These are phyloP conservation scores for Fusarium continuum DNA, from an alignment of 2,329 filamentous ascomycete species.

Conservation along the genomic window DNA sequence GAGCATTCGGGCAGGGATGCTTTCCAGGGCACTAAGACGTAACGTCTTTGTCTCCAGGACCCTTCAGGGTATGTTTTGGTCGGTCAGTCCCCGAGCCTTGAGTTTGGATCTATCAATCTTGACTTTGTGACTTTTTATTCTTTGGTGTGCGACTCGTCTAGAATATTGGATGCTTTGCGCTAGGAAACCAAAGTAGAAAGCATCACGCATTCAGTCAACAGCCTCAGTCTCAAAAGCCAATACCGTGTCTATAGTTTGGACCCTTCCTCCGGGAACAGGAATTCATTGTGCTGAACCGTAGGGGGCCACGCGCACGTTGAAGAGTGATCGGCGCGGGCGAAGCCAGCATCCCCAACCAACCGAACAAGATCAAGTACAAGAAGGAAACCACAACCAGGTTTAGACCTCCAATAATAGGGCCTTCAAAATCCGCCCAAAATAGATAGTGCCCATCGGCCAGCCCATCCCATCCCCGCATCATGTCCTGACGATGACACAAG, in stretches of 20 bases:
- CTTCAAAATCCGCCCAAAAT: conserved; percentile 33
- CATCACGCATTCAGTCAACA: conserved; percentile 9
- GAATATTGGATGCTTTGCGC: conserved; percentile 25
- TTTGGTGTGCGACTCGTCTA: conserved; percentile 11
- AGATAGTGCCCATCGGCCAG: conserved; percentile 33
- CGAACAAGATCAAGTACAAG: conserved; percentile 9
- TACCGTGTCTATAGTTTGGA: too few relatives aligned
- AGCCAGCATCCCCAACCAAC: conserved; percentile 21
- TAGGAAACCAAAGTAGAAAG: conserved; percentile 12
- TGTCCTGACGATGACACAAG: conserved; percentile 37
- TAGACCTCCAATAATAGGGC: conserved; percentile 28
- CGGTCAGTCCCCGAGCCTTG: conserved; percentile 6
- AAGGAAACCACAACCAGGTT: conserved; percentile 20
- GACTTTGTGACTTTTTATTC: conserved; percentile 4
- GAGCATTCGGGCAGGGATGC: conserved; percentile 16
- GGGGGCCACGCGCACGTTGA: conserved; percentile 9
- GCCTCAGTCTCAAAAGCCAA: conserved; percentile 10
- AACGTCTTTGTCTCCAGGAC: conserved; percentile 13
- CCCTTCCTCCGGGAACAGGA: conserved; percentile 15
- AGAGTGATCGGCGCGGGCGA: conserved; percentile 34
- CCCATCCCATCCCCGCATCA: conserved; percentile 35
- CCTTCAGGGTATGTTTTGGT: conserved; percentile 24
- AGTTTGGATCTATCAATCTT: background rate
- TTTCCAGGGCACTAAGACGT: conserved; percentile 25
- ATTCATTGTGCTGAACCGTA: background rate